Evolutionary conservation across 2,329 filamentous ascomycete species (phyloP).

Genomic region (Penicillium polonicum): DNA sequence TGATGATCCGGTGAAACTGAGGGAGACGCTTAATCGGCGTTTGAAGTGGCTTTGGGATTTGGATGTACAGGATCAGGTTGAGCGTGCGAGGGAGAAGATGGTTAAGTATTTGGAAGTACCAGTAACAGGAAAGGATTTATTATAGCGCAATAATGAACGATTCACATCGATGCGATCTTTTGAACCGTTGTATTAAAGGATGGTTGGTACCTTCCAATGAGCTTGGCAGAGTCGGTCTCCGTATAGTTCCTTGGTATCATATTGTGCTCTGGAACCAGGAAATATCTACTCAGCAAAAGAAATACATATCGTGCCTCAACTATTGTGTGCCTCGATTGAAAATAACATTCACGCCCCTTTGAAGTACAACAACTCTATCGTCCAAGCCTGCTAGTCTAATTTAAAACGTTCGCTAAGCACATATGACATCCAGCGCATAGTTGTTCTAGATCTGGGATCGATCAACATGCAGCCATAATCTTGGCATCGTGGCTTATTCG

Average conservation of each 20-base stretch:
- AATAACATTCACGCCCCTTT: neutral
- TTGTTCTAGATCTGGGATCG: neutral
- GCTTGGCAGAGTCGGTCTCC: neutral
- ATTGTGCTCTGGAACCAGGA: no score
- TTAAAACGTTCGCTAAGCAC: neutral
- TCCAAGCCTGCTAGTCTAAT: neutral
- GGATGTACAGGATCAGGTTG: constrained; percentile 31
- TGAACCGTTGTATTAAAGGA: neutral
- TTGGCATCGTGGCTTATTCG: neutral
- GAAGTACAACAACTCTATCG: neutral
- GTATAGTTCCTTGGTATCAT: neutral
- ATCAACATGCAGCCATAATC: neutral
- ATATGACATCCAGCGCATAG: neutral
- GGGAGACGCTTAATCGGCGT: constrained; percentile 23
- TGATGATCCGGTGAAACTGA: constrained; percentile 29
- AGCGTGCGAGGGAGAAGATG: constrained; percentile 25
- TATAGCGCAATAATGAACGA: no score
- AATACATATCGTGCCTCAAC: no score
- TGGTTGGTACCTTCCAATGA: neutral
- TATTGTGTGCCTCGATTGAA: neutral
- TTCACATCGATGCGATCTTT: neutral
- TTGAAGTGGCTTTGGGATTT: constrained; percentile 38
- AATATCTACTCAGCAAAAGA: no score
- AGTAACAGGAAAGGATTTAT: neutral
- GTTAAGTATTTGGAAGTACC: neutral